Percentiles rank a stretch among this genome's conserved stretches.
These are phyloP conservation scores for Yamadazyma dendronema DNA, from an alignment of 1,139 yeast species.

Conservation along the genomic window DNA sequence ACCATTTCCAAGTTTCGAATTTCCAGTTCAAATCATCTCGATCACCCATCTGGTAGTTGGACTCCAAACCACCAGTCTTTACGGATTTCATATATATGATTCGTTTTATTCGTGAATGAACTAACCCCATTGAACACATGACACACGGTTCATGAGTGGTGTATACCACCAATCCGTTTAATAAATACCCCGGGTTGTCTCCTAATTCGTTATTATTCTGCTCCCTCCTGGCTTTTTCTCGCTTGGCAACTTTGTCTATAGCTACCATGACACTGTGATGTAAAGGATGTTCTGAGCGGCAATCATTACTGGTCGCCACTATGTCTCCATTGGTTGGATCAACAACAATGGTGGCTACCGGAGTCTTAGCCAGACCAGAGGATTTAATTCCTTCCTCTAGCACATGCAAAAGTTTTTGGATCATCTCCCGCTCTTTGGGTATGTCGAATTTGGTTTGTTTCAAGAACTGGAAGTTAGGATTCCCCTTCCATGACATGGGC, in stretches of 20 bases:
- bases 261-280: conserved; percentile 76
- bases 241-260: conserved; percentile 56
- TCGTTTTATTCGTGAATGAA: conserved; percentile 80
- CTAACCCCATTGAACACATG: conserved; percentile 96
- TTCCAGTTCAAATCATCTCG: conserved; percentile 73
- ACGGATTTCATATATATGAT: conserved; percentile 56
- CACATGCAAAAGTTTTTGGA: conserved; percentile 19
- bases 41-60: conserved; percentile 72
- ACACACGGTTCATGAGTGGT: conserved; percentile 95
- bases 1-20: conserved; percentile 75
- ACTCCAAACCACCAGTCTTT: conserved; percentile 52
- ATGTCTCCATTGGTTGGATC: conserved; percentile 12
- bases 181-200: conserved; percentile 51
- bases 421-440: conserved; percentile 35
- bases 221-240: conserved; percentile 38
- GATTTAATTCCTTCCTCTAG: conserved; percentile 5
- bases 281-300: conserved; percentile 41
- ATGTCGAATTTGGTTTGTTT: conserved; percentile 52
- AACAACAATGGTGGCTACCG: conserved; percentile 12
- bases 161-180: conserved; percentile 74
- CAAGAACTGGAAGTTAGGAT: conserved; percentile 75
- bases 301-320: conserved; percentile 23
- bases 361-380: conserved; percentile 2
- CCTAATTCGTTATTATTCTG: conserved; percentile 10
- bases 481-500: conserved; percentile 95